These are phyloP conservation scores for Zanthoxylum bungeanum DNA, from an alignment of 345 rosid species.

Conservation along the genomic window DNA sequence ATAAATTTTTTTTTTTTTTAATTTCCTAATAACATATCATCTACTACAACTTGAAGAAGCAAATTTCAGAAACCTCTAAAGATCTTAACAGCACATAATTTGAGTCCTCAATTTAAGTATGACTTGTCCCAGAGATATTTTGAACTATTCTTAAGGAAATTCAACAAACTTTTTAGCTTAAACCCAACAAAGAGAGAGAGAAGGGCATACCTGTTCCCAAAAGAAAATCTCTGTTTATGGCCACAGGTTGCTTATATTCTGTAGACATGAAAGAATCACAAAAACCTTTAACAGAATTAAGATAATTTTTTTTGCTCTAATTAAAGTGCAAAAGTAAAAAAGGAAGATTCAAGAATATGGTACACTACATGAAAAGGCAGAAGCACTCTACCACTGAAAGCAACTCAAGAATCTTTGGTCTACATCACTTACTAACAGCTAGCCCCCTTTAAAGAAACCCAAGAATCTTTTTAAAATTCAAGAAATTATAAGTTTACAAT, in stretches of 20 bases:
- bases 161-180: neutral
- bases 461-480: neutral
- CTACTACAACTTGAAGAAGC: neutral
- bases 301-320: no score
- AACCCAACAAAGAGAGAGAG: constrained; percentile 2
- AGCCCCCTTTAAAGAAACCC: neutral
- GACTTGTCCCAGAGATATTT: neutral
- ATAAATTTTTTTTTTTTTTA: neutral
- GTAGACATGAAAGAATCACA: constrained; percentile 14
- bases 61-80: neutral
- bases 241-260: constrained; percentile 14
- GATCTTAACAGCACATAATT: neutral
- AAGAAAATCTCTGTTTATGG: neutral
- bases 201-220: constrained; percentile 4
- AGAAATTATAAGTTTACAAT: neutral
- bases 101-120: neutral
- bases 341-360: neutral
- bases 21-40: neutral
- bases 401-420: neutral
- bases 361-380: neutral
- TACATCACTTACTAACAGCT: neutral
- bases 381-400: neutral
- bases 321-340: no score
- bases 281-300: neutral
- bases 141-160: constrained; percentile 21